Evolutionary conservation across 805 yeast genomes (phyloP).

Genomic region (Candida silvatica): DNA sequence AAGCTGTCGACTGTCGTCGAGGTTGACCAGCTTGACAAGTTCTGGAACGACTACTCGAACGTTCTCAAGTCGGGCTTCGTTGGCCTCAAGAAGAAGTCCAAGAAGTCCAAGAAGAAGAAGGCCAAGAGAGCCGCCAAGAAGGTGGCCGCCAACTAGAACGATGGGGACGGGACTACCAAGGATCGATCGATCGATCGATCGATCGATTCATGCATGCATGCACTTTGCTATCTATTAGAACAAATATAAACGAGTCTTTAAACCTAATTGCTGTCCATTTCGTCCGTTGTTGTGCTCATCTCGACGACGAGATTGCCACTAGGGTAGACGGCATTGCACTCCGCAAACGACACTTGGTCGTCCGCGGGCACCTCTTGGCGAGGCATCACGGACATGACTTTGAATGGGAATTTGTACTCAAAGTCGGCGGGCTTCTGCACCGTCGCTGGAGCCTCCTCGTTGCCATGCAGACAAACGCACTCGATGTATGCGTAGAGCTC

Average conservation of each 20-base stretch:
- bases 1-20: conserved; percentile 70
- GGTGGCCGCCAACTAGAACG: not conserved
- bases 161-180: not conserved
- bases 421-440: conserved; percentile 25
- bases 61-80: conserved; percentile 61
- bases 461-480: conserved; percentile 22
- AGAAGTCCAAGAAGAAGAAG: conserved; percentile 56
- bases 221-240: not conserved
- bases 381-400: conserved; percentile 48
- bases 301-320: conserved; percentile 49
- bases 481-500: conserved; percentile 72
- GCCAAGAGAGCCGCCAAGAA: conserved; percentile 7
- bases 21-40: conserved; percentile 49
- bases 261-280: not conserved
- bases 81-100: conserved; percentile 78
- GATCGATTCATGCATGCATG: not conserved
- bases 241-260: not conserved
- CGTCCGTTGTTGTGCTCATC: no score
- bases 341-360: conserved; percentile 24
- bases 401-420: conserved; percentile 39
- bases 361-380: conserved; percentile 34
- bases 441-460: conserved; percentile 15
- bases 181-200: no score
- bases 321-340: conserved; percentile 47
- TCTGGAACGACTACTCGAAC: conserved; percentile 72